Percentiles rank a stretch among this genome's conserved stretches.
phyloP scores from a whole-genome alignment of 2,329 filamentous ascomycete genomes.

The Hypoxylon sp. region DNA sequence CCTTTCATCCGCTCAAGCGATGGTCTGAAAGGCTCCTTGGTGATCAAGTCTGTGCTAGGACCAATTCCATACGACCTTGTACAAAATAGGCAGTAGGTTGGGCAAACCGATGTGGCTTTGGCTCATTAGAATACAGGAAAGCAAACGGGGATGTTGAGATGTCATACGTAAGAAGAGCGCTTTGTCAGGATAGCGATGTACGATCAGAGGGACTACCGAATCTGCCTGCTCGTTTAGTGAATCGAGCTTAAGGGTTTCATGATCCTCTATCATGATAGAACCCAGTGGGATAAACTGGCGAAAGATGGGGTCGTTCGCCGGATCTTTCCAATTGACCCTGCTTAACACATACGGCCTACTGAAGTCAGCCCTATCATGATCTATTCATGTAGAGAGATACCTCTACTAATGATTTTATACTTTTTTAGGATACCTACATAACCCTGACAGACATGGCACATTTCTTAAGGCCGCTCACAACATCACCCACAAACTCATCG shows the following conservation, averaged over 20 bases:
- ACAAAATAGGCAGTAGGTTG: conserved; percentile 74
- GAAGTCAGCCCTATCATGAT: neutral
- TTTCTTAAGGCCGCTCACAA: conserved; percentile 65
- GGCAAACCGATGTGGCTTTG: conserved; percentile 71
- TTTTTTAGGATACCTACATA: conserved; percentile 58
- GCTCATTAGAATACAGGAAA: conserved; percentile 40
- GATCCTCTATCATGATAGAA: conserved; percentile 68
- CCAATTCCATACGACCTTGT: conserved; percentile 74
- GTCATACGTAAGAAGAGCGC: conserved; percentile 72
- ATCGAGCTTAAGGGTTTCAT: conserved; percentile 69
- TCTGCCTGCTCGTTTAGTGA: conserved; percentile 72
- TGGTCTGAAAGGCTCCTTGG: conserved; percentile 59
- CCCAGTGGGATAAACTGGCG: conserved; percentile 72
- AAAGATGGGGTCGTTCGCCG: conserved; percentile 71
- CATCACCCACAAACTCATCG: conserved; percentile 69
- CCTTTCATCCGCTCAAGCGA: conserved; percentile 65
- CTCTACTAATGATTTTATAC: neutral
- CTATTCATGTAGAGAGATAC: neutral
- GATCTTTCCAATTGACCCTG: conserved; percentile 71
- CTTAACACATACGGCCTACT: conserved; percentile 70
- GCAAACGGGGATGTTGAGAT: neutral
- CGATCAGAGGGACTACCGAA: conserved; percentile 69
- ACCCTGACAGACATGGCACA: conserved; percentile 74
- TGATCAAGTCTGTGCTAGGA: conserved; percentile 66
- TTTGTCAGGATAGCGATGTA: conserved; percentile 76